Evolutionary conservation across 306 rosid species (phyloP), one percentile per base, ranked within the genome.

Genomic region (Medicago ruthenica): DNA sequence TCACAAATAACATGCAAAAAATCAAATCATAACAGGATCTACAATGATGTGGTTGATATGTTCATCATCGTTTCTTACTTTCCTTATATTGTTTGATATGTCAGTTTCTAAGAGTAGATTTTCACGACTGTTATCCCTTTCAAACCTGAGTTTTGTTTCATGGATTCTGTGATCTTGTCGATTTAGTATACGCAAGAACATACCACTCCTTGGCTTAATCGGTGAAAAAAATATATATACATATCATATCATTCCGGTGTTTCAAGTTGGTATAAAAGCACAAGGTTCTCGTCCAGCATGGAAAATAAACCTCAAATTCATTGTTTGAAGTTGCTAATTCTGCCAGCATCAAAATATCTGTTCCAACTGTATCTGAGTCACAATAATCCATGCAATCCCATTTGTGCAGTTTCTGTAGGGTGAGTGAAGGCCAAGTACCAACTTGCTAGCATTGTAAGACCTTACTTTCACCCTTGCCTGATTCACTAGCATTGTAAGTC

Each of bases 1-100:
- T 51, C 17, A 27, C 42, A 67, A 13, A 59, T 16, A 77, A 72
- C 47, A 62, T 2, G 58, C 31, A 14, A 4, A 36, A 76, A 64
- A 74, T 67, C 9, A 55, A 53, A 53, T 45, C 10, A 17, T 13
- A 41, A 60, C 24, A 73, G 36, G 75, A 73, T 65, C 61, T 21
- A 73, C 13, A 16, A 41, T 24, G 36, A 47, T 13, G 21, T 51
- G 16, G 36, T 36, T 36, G 24, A 63, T 63, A n/a, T 63, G 48
- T 37, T 34, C 71, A 9, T 12, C 18, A 21, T 42, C 21, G 51
- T 42, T 6, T 42, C 12, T 20, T 44, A 12, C 55, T 67, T 44
- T 42, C 39, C 55, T 12, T 67, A 20, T 12, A 67, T 20, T 67
- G 36, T 13, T 41, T 6, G 53, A 45, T 67, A n/a, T 20, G 39